These are phyloP conservation scores for Microbotryum intermedium DNA, from an alignment of 1,284 basidiomycete species.

Conservation along the genomic window DNA sequence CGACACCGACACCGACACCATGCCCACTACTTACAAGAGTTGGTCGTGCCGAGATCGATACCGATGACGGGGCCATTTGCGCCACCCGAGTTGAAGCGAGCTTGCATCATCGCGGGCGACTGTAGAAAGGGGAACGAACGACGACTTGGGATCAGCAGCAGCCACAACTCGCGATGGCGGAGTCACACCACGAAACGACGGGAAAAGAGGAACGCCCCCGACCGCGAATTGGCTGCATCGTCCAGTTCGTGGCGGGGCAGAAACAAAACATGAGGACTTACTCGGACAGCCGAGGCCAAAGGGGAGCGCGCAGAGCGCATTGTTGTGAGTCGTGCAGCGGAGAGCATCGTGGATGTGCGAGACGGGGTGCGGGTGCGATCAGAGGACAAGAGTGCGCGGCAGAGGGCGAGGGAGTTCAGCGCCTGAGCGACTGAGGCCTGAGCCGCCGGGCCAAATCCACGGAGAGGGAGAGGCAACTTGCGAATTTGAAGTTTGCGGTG, in stretches of 20 bases:
- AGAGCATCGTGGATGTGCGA: conserved; percentile 2
- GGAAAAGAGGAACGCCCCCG: not conserved
- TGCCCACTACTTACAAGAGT: conserved; percentile 73
- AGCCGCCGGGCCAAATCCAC: too few species aligned
- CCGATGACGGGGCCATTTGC: conserved; percentile 46
- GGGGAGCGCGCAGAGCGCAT: conserved; percentile 2
- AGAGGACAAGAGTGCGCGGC: too few species aligned
- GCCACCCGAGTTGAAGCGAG: conserved; percentile 44
- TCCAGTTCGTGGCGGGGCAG: not conserved
- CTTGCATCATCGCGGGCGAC: conserved; percentile 34
- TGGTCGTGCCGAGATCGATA: conserved; percentile 51
- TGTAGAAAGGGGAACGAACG: conserved; percentile 16
- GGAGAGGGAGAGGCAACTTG: too few species aligned
- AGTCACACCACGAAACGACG: too few species aligned
- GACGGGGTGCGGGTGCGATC: not conserved
- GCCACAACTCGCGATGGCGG: not conserved
- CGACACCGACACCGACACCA: too few species aligned
- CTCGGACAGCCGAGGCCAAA: not conserved
- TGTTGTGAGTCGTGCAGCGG: conserved; percentile 5
- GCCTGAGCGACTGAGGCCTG: too few species aligned
- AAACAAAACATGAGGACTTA: not conserved
- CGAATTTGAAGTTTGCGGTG: too few species aligned
- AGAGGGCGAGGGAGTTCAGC: too few species aligned
- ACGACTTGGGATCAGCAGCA: conserved; percentile 5
- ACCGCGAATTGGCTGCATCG: not conserved